Conservation (phyloP, 1,284 basidiomycete species). For the Pholiota adiposa region DNA sequence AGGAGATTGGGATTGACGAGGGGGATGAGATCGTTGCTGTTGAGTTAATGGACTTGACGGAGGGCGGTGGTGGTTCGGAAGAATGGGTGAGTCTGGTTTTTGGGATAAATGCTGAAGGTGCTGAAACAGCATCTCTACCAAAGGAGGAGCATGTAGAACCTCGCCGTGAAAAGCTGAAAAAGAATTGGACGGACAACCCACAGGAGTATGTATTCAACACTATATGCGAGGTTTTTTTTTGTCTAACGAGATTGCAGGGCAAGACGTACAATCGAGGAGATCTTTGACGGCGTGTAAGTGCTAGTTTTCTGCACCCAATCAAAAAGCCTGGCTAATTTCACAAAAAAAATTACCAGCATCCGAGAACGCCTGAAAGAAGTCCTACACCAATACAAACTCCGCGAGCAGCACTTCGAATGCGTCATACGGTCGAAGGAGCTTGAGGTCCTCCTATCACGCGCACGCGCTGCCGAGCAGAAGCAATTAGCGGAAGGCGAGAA, state of each 20-base stretch:
- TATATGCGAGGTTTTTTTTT: slow-evolving; percentile 11
- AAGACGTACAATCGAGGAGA: slow-evolving; percentile 71
- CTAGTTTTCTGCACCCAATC: slow-evolving; percentile 5
- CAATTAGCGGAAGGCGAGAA: slow-evolving; percentile 78
- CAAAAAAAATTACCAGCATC: slow-evolving; percentile 50
- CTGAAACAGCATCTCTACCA: slow-evolving; percentile 10
- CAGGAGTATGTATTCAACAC: slow-evolving; percentile 56
- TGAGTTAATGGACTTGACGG: slow-evolving; percentile 85
- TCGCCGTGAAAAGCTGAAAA: slow-evolving; percentile 67
- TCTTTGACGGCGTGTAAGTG: slow-evolving; percentile 81
- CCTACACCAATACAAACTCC: slow-evolving; percentile 81
- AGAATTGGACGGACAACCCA: slow-evolving; percentile 77
- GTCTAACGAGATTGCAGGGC: slow-evolving; percentile 48
- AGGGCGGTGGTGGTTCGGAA: slow-evolving; percentile 60
- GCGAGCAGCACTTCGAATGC: slow-evolving; percentile 87
- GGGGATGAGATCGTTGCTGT: slow-evolving; percentile 84
- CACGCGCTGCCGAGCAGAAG: slow-evolving; percentile 82
- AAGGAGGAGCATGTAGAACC: slow-evolving; percentile 69
- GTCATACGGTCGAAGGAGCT: slow-evolving; percentile 87
- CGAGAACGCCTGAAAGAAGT: slow-evolving; percentile 83
- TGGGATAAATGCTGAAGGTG: not conserved
- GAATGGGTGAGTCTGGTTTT: slow-evolving; percentile 54
- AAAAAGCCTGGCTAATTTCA: not conserved
- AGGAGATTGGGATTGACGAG: slow-evolving; percentile 82
- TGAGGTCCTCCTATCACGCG: slow-evolving; percentile 80